phyloP scores from a whole-genome alignment of 257 asterid species.

The Nicotiana knightiana region DNA sequence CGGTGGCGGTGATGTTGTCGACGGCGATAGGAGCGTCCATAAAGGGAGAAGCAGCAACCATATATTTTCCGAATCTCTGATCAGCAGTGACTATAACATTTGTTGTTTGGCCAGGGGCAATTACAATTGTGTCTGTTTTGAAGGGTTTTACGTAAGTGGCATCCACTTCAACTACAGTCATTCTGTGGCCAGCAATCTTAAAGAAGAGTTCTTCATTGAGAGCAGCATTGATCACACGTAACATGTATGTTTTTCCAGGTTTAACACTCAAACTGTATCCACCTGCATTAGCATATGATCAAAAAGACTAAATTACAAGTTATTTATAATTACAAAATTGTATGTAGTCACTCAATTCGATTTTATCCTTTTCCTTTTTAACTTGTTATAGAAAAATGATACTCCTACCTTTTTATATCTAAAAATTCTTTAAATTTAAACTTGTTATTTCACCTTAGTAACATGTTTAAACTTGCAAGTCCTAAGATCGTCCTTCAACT shows the following conservation, averaged over 20 bases:
- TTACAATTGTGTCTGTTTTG: slow-evolving; percentile 57
- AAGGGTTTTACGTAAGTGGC: slow-evolving; percentile 89
- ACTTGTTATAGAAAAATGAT: not conserved
- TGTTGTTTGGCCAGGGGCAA: slow-evolving; percentile 91
- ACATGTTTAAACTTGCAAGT: no score
- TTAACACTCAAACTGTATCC: slow-evolving; percentile 58
- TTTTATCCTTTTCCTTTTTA: not conserved
- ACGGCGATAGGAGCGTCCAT: slow-evolving; percentile 59
- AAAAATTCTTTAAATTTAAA: not conserved
- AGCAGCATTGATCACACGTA: slow-evolving; percentile 84
- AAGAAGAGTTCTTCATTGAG: slow-evolving; percentile 91
- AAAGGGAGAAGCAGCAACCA: slow-evolving; percentile 76
- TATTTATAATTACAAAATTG: no score
- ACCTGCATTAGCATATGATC: slow-evolving; percentile 24
- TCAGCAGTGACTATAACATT: slow-evolving; percentile 56
- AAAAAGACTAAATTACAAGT: not conserved
- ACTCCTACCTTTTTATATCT: not conserved
- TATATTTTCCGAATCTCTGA: slow-evolving; percentile 51
- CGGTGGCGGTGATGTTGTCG: slow-evolving; percentile 80
- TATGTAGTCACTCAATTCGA: no score
- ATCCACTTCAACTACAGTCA: slow-evolving; percentile 89
- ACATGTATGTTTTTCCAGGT: slow-evolving; percentile 68
- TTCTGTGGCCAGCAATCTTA: slow-evolving; percentile 73
- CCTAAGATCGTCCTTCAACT: not conserved
- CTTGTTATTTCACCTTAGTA: not conserved